phyloP scores from a whole-genome alignment of 805 yeast genomes.

The Ogataea allantospora region DNA sequence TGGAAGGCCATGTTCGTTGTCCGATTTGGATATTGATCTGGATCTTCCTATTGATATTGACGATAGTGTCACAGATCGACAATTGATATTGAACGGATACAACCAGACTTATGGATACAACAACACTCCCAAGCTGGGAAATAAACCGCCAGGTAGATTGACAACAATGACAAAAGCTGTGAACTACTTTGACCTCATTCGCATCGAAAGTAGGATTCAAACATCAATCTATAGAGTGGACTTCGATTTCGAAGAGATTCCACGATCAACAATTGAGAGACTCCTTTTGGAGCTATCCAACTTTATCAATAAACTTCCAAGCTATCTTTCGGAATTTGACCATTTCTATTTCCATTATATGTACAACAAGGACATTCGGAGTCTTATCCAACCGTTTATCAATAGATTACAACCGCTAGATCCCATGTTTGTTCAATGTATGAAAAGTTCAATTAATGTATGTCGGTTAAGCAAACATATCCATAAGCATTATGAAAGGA shows the following conservation, averaged over 20 bases:
- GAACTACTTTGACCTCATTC: slow-evolving; percentile 12
- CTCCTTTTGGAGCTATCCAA: slow-evolving; percentile 1
- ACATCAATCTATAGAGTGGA: slow-evolving; percentile 21
- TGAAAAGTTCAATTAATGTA: slow-evolving; percentile 13
- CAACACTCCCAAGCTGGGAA: not conserved
- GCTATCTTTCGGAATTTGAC: slow-evolving; percentile 9
- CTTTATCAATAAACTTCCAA: slow-evolving; percentile 11
- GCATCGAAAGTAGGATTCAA: slow-evolving; percentile 20
- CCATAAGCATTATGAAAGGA: slow-evolving; percentile 12
- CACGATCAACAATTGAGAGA: slow-evolving; percentile 6
- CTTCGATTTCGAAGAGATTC: slow-evolving; percentile 5
- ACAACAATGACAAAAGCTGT: slow-evolving; percentile 14
- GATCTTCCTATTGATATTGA: slow-evolving; percentile 35
- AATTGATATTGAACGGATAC: not conserved
- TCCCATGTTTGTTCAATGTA: slow-evolving; percentile 15
- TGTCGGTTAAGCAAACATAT: slow-evolving; percentile 18
- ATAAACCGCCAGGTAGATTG: not conserved
- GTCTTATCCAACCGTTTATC: slow-evolving; percentile 17
- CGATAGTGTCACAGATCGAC: not conserved
- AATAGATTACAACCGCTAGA: slow-evolving; percentile 5
- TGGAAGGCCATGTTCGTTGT: slow-evolving; percentile 48
- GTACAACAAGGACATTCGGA: slow-evolving; percentile 20
- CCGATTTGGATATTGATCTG: slow-evolving; percentile 49
- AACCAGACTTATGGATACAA: not conserved
- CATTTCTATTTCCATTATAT: slow-evolving; percentile 15